Evolutionary conservation across 306 rosid species (phyloP).

Genomic region (Malus orientalis): DNA sequence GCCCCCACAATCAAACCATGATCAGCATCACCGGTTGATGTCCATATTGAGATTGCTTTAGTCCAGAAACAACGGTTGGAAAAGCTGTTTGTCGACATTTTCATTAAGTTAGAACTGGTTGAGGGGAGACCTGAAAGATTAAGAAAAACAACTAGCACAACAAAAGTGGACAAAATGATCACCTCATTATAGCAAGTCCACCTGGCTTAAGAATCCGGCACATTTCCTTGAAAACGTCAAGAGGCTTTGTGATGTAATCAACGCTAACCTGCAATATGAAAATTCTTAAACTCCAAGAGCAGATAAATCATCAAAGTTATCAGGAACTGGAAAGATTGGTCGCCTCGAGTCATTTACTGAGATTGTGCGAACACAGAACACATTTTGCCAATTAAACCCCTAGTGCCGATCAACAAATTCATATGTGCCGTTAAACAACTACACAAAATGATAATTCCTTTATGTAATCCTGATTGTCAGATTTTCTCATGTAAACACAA

Average conservation of each 20-base stretch:
- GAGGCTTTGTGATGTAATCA: constrained; percentile 68
- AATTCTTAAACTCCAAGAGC: neutral
- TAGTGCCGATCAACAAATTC: too few relatives aligned
- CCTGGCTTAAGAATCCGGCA: constrained; percentile 67
- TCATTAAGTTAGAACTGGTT: neutral
- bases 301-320: neutral
- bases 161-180: neutral
- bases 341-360: neutral
- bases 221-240: constrained; percentile 69
- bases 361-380: neutral
- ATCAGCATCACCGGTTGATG: constrained; percentile 74
- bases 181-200: constrained; percentile 74
- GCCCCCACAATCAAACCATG: constrained; percentile 72
- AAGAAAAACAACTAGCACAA: neutral
- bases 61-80: constrained; percentile 77
- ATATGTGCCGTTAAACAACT: too few relatives aligned
- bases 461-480: too few relatives aligned
- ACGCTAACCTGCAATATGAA: constrained; percentile 62
- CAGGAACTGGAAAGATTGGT: neutral
- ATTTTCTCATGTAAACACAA: neutral
- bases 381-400: too few relatives aligned
- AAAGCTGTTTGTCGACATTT: constrained; percentile 35
- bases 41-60: constrained; percentile 77
- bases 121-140: neutral
- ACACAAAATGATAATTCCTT: too few relatives aligned